phyloP scores from a whole-genome alignment of 2,329 filamentous ascomycete species.

The Penicillium sp. region DNA sequence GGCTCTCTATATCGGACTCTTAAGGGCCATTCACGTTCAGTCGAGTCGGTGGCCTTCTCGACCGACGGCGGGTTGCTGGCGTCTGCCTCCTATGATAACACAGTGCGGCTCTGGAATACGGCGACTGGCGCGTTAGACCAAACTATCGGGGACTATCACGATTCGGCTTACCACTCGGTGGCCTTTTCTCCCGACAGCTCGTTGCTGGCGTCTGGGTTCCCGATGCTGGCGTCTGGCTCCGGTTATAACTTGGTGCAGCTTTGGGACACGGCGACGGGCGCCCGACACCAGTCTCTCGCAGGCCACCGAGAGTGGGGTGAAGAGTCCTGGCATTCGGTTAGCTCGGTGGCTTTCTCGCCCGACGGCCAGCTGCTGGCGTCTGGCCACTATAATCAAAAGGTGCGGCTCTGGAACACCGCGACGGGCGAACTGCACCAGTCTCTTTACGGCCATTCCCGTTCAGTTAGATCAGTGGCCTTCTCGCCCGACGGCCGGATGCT shows the following conservation, averaged over 20 bases:
- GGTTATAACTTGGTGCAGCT: background rate
- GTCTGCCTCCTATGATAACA: background rate
- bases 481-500: background rate
- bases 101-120: background rate
- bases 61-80: background rate
- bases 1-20: background rate
- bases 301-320: background rate
- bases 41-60: background rate
- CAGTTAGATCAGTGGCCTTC: background rate
- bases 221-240: slow-evolving; percentile 1
- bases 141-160: background rate
- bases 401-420: slow-evolving; percentile 1
- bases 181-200: slow-evolving; percentile 2
- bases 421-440: background rate
- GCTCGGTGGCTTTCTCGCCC: slow-evolving; percentile 3
- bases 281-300: background rate
- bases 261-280: slow-evolving; percentile 1
- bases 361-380: slow-evolving; percentile 3
- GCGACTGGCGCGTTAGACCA: background rate
- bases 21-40: background rate
- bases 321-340: background rate
- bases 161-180: background rate
- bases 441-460: slow-evolving; percentile 3
- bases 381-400: background rate
- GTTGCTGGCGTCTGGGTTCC: background rate